phyloP scores from a whole-genome alignment of 495 filamentous ascomycete species.

The Viridothelium virens region DNA sequence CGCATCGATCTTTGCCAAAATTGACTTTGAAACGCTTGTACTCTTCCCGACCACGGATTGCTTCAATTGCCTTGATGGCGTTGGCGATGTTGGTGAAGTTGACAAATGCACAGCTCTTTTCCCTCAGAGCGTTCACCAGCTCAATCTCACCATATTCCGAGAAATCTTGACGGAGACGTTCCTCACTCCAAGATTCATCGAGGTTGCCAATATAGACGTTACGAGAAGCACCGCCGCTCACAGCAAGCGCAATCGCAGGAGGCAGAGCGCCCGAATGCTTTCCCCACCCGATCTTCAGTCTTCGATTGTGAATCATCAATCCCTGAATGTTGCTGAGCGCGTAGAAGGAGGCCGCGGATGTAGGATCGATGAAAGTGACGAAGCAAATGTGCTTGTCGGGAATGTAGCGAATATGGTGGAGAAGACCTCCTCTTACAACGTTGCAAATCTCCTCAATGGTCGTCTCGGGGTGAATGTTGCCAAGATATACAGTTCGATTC shows the following conservation, averaged over 20 bases:
- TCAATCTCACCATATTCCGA: slow-evolving; percentile 98
- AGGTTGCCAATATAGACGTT: slow-evolving; percentile 98
- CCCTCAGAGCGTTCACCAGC: slow-evolving; percentile 87
- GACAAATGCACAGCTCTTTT: slow-evolving; percentile 99
- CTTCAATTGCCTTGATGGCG: slow-evolving; percentile 98
- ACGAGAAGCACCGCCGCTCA: slow-evolving; percentile 88
- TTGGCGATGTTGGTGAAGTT: slow-evolving; percentile 99
- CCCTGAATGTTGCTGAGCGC: slow-evolving; percentile 94
- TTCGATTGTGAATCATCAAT: slow-evolving; percentile 97
- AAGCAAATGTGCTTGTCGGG: slow-evolving; percentile 99
- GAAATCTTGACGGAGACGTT: slow-evolving; percentile 91
- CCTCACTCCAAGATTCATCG: slow-evolving; percentile 94
- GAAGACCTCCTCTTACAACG: slow-evolving; percentile 81
- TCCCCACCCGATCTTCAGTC: slow-evolving; percentile 97
- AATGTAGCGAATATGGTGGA: slow-evolving; percentile 98
- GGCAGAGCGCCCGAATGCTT: slow-evolving; percentile 97
- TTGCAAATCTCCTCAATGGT: slow-evolving; percentile 64
- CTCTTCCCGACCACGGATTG: slow-evolving; percentile 85
- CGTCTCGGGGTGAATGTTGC: slow-evolving; percentile 97
- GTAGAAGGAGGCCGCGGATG: slow-evolving; percentile 95
- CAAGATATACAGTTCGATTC: slow-evolving; percentile 94
- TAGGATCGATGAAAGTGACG: slow-evolving; percentile 98
- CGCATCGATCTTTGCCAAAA: slow-evolving; percentile 97
- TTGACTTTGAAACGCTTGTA: slow-evolving; percentile 99
- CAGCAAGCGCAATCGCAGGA: slow-evolving; percentile 90